These are phyloP conservation scores for Chytriomyces sp. DNA, from an alignment of 192 early-diverging fungal species.

Conservation along the genomic window DNA sequence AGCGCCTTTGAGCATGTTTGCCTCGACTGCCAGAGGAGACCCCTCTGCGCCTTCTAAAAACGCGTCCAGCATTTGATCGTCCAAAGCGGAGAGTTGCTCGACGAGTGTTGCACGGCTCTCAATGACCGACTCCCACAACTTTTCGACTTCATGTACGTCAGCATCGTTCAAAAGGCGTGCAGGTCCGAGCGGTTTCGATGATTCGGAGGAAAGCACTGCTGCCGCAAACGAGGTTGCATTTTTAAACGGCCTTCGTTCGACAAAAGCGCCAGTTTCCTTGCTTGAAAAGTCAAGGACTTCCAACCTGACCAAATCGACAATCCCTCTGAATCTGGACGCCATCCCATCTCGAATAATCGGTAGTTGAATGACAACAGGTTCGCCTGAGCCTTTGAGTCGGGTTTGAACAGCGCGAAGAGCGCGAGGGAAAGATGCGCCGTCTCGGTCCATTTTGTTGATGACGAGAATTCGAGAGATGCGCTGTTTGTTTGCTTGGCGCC, in stretches of 20 bases:
- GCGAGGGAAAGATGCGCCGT: conserved; percentile 70
- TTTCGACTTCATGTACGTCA: conserved; percentile 4
- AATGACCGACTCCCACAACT: conserved; percentile 38
- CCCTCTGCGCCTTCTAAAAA: conserved; percentile 76
- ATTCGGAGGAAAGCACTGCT: background rate
- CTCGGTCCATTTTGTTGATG: conserved; percentile 97
- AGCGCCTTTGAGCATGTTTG: conserved; percentile 65
- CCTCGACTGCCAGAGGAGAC: conserved; percentile 70
- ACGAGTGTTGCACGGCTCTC: conserved; percentile 73
- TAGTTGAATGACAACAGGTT: conserved; percentile 75
- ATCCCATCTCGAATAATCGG: conserved; percentile 64
- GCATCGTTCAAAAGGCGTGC: background rate
- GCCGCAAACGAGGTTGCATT: background rate
- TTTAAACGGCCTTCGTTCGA: conserved; percentile 31
- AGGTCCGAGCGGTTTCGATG: background rate
- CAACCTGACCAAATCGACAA: conserved; percentile 80
- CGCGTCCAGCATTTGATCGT: conserved; percentile 81
- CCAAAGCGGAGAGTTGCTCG: conserved; percentile 81
- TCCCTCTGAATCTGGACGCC: conserved; percentile 55
- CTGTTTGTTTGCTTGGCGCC: conserved; percentile 48
- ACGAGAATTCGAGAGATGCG: conserved; percentile 81
- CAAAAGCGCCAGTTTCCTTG: conserved; percentile 50
- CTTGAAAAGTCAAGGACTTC: conserved; percentile 67
- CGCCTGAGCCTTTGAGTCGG: conserved; percentile 52
- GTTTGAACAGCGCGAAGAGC: conserved; percentile 51